Evolutionary conservation across 129 eudicot species (phyloP).

Genomic region (Chrysanthemum makinoi): DNA sequence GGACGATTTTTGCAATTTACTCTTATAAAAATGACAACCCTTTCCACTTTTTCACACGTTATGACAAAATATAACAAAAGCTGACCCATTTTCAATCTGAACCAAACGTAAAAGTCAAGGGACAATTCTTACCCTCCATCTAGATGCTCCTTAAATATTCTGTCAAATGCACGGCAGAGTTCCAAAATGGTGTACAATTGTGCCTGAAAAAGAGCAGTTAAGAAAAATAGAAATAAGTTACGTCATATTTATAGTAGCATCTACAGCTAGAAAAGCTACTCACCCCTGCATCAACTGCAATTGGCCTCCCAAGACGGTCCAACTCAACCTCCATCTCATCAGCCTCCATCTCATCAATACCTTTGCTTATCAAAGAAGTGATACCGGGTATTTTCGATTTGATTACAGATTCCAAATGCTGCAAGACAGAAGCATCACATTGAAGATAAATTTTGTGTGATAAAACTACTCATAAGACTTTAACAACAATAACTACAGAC

Average conservation of each 20-base stretch:
- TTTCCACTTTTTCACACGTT: neutral
- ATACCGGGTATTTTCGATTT: constrained; percentile 59
- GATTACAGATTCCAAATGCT: constrained; percentile 59
- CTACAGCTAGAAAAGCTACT: constrained; percentile 11
- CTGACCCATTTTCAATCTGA: neutral
- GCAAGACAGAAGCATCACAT: constrained; percentile 22
- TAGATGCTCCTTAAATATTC: constrained; percentile 57
- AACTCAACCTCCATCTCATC: constrained; percentile 69
- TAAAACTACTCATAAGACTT: no score
- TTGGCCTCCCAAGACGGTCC: constrained; percentile 57
- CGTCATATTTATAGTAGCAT: neutral
- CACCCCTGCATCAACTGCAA: constrained; percentile 63
- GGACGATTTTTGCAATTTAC: no score
- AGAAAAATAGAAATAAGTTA: neutral
- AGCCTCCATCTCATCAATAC: no score
- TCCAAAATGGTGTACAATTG: constrained; percentile 64
- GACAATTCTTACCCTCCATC: constrained; percentile 62
- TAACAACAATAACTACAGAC: neutral
- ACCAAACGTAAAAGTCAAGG: neutral
- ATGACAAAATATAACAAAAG: neutral
- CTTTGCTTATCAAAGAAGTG: constrained; percentile 54
- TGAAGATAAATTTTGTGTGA: neutral
- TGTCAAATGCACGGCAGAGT: constrained; percentile 73
- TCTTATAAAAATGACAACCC: no score
- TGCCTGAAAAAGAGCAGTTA: constrained; percentile 43